Evolutionary conservation across 192 early-diverging fungal species (phyloP), one percentile per base, ranked within the genome.

Genomic region (Coemansia javaensis): DNA sequence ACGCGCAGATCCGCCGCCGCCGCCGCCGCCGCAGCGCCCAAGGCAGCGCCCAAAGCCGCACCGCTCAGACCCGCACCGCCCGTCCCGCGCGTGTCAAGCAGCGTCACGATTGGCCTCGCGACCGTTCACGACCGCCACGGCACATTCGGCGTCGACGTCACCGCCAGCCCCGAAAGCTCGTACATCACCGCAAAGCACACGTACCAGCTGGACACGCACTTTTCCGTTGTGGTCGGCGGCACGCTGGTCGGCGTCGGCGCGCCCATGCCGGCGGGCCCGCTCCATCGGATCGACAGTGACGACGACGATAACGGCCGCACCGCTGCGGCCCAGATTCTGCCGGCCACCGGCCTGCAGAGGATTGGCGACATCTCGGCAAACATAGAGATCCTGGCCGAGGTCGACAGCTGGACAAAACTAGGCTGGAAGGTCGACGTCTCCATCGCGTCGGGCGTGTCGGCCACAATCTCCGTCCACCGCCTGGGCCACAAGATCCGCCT

Each of bases 401-500:
- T 63, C 31, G 53, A 50, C 56, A 28, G 18, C 14, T 54, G 55
- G 60, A 80, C 81, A 28, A 70, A 70, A 14, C 36, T 83, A 9
- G 79, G 75, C 1, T 79, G 84, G 59, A 56, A 74, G 10, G 66
- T 89, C 28, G 78, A 84, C 32, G 65, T 80, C 47, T 79, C 82
- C n/a, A 51, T 81, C 20, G 65, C 75, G 13, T 66, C 63, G 8
- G 86, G 86, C 12, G 68, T 90, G 20, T 60, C 53, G 9, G 69
- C 81, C 15, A 82, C 81, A 34, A 41, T 86, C 42, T 60, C 71
- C 72, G 63, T 85, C 22, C 62, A 66, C 40, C 81, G 86, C 9
- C 64, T 90, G 45, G 86, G 81, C 14, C 87, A 90, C 63, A 78
- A 59, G 32, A 45, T 89, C 16, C 59, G 64, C 2, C 41, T 90